Evolutionary conservation across 2,329 filamentous ascomycete species (phyloP).

Genomic region (Myriosclerotinia duriaeana): DNA sequence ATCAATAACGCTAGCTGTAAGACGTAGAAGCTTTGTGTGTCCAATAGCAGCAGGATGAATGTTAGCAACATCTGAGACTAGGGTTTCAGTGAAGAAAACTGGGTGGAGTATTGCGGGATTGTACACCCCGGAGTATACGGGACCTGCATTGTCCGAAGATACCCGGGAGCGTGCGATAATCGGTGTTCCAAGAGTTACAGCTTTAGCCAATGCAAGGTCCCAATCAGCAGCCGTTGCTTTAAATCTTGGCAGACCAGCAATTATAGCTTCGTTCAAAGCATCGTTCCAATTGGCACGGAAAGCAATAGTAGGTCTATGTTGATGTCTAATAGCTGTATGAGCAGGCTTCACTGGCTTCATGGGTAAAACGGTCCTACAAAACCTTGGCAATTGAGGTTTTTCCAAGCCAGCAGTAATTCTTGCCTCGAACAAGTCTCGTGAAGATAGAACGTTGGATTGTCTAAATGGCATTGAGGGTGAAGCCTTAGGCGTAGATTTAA

Average conservation of each 20-base stretch:
- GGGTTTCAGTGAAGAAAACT: conserved; percentile 28
- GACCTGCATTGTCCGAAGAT: not conserved
- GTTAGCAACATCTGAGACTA: conserved; percentile 21
- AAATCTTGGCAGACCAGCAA: conserved; percentile 25
- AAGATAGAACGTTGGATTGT: conserved; percentile 36
- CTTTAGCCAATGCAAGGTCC: conserved; percentile 29
- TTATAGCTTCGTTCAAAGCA: conserved; percentile 34
- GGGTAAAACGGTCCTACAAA: conserved; percentile 14
- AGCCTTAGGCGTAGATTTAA: not conserved
- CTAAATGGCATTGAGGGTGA: conserved; percentile 25
- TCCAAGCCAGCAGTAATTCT: conserved; percentile 16
- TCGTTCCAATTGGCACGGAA: conserved; percentile 33
- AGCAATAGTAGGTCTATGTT: conserved; percentile 26
- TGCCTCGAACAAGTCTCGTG: conserved; percentile 34
- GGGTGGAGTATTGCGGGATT: conserved; percentile 29
- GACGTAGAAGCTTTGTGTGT: conserved; percentile 17
- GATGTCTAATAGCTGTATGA: conserved; percentile 28
- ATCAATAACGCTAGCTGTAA: conserved; percentile 23
- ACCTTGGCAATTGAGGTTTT: conserved; percentile 22
- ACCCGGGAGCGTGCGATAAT: conserved; percentile 19
- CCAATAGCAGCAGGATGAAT: conserved; percentile 30
- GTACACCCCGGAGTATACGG: conserved; percentile 19
- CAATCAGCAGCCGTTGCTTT: conserved; percentile 26
- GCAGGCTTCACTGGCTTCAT: conserved; percentile 13
- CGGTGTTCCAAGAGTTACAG: conserved; percentile 25